Evolutionary conservation across 2,329 filamentous ascomycete genomes (phyloP), one percentile per base, ranked within the genome.

Genomic region (Elsinoe batatas): DNA sequence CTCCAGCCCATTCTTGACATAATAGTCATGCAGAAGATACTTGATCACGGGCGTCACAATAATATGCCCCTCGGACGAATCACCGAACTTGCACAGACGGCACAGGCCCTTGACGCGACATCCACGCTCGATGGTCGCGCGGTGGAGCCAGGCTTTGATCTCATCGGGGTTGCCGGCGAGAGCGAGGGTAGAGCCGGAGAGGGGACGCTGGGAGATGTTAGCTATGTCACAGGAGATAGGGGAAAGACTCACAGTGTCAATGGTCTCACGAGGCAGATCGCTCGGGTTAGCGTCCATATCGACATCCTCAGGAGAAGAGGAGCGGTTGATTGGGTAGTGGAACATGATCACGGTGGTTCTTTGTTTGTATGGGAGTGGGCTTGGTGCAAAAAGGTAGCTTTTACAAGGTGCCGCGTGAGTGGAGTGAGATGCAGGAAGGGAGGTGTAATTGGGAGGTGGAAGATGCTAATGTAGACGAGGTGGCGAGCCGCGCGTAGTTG

Each of bases 1-100:
- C 26, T 35, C 44, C 26, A 49, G 12, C 26, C 26, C 26, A 26
- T 49, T 49, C 30, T 35, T 49, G 44, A 49, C 44, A 26, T 49
- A 49, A n/a, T 49, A 35, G 44, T 49, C 44, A 13, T 49, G 44
- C 15, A 49, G 44, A 2, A 49, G 44, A 8, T 11, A 49, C 26
- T 49, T 49, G 26, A 49, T 15, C 12, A 49, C 44, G 6, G 22
- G 5, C 2, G 44, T 33, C 12, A 17, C 22, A 15, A 18, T 30
- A 26, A 49, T 26, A 7, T 35, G 26, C 26, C 26, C 44, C 10
- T 49, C 22, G 12, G 17, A 11, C 13, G 26, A 30, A 30, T 49
- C 44, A 30, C 44, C 44, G 13, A 49, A 49, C 44, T 49, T 49
- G 44, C 44, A 49, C 18, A 49, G n/a, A 35, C 44, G 44, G 15